Evolutionary conservation across 208 protist species (phyloP).

Genomic region (Trichomonas vaginalis): DNA sequence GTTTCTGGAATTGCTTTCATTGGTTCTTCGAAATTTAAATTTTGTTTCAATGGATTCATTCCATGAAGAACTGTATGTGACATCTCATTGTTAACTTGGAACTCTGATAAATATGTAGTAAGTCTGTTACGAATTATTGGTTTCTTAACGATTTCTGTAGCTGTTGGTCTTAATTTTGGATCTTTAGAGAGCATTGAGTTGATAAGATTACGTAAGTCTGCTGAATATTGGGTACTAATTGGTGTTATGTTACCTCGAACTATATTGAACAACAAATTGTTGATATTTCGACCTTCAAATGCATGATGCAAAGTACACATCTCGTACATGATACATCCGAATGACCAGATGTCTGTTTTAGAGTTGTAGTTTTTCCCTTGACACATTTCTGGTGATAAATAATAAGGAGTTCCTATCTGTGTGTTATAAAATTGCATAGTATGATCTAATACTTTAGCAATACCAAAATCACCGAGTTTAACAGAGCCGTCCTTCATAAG

Average conservation of each 20-base stretch:
- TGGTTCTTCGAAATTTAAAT: neutral
- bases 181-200: neutral
- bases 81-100: neutral
- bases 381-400: slow-evolving; percentile 18
- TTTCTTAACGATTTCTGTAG: neutral
- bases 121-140: neutral
- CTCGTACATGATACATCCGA: slow-evolving; percentile 2
- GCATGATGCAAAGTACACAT: slow-evolving; percentile 4
- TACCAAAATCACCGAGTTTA: slow-evolving; percentile 56
- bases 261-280: neutral
- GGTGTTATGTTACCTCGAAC: neutral
- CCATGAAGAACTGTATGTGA: neutral
- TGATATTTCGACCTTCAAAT: neutral
- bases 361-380: neutral
- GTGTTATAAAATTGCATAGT: neutral
- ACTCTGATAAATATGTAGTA: neutral
- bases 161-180: neutral
- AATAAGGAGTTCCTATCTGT: slow-evolving; percentile 9
- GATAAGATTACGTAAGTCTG: neutral
- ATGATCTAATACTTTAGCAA: slow-evolving; percentile 25
- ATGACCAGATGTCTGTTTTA: slow-evolving; percentile 7
- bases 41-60: neutral
- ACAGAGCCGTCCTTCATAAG: slow-evolving; percentile 33
- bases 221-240: neutral
- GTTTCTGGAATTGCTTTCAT: neutral